Evolutionary conservation across 2,329 filamentous ascomycete species (phyloP).

Genomic region (Pseudogymnoascus pannorum): DNA sequence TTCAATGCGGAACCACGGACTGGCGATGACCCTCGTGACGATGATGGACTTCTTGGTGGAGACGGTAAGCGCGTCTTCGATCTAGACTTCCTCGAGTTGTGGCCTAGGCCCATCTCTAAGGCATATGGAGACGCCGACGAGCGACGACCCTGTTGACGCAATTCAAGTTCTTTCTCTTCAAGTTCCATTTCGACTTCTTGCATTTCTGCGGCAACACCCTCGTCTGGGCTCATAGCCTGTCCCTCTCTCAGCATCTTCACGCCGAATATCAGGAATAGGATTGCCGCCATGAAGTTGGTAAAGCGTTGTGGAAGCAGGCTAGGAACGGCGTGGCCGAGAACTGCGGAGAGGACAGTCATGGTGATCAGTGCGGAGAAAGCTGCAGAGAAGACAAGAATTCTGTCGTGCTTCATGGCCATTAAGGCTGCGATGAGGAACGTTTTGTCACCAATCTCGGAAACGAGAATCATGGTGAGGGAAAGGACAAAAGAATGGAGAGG

Average conservation of each 20-base stretch:
- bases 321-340: conserved; percentile 87
- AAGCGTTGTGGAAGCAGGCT: conserved; percentile 83
- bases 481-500: conserved; percentile 84
- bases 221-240: conserved; percentile 77
- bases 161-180: conserved; percentile 81
- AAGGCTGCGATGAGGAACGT: conserved; percentile 94
- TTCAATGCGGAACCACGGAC: conserved; percentile 35
- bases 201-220: conserved; percentile 95
- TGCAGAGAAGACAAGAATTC: conserved; percentile 86
- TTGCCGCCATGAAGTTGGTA: conserved; percentile 78
- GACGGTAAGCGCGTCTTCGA: conserved; percentile 72
- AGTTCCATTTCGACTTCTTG: conserved; percentile 91
- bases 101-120: conserved; percentile 70
- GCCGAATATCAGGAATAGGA: conserved; percentile 85
- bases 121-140: conserved; percentile 67
- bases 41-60: conserved; percentile 71
- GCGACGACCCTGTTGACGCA: conserved; percentile 57
- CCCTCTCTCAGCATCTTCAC: conserved; percentile 78
- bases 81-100: conserved; percentile 58
- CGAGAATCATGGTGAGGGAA: conserved; percentile 93
- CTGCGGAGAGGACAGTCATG: conserved; percentile 92
- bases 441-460: conserved; percentile 97
- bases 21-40: conserved; percentile 54
- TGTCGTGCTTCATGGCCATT: conserved; percentile 98
- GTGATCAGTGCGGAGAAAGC: conserved; percentile 85